Percentiles rank a stretch among this genome's conserved stretches.
These are phyloP conservation scores for Dendrobium officinale DNA, from an alignment of 106 monocot species.

Conservation along the genomic window DNA sequence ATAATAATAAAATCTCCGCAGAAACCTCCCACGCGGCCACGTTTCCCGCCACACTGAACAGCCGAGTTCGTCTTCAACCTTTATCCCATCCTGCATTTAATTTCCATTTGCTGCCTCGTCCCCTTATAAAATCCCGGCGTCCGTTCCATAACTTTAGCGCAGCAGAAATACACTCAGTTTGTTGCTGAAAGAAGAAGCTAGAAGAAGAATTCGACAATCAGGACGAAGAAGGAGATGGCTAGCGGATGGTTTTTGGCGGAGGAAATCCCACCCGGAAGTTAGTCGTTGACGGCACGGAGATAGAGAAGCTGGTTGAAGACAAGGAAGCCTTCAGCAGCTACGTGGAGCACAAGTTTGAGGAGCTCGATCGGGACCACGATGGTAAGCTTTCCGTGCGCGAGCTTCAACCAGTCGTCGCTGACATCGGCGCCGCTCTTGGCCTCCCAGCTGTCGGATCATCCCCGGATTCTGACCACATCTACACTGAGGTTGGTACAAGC, in stretches of 20 bases:
- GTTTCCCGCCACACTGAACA: neutral
- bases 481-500: constrained; percentile 50
- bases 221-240: constrained; percentile 2
- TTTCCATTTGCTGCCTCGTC: neutral
- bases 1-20: too few species aligned
- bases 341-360: constrained; percentile 77
- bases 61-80: neutral
- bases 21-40: neutral
- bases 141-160: neutral
- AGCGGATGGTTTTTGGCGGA: constrained; percentile 4
- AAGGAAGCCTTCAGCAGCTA: constrained; percentile 61
- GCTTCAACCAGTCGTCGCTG: constrained; percentile 80
- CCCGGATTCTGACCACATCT: constrained; percentile 67
- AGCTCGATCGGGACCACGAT: constrained; percentile 68
- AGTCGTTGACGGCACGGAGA: constrained; percentile 71
- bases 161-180: neutral
- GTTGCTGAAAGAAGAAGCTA: neutral
- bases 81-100: neutral
- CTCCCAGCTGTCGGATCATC: constrained; percentile 60
- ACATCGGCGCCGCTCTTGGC: constrained; percentile 85
- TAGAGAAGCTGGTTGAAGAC: constrained; percentile 65
- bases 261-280: constrained; percentile 26
- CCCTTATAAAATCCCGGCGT: neutral
- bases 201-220: neutral
- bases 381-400: constrained; percentile 75